Evolutionary conservation across 129 eudicot genomes (phyloP).

Genomic region (Flaveria sonorensis): DNA sequence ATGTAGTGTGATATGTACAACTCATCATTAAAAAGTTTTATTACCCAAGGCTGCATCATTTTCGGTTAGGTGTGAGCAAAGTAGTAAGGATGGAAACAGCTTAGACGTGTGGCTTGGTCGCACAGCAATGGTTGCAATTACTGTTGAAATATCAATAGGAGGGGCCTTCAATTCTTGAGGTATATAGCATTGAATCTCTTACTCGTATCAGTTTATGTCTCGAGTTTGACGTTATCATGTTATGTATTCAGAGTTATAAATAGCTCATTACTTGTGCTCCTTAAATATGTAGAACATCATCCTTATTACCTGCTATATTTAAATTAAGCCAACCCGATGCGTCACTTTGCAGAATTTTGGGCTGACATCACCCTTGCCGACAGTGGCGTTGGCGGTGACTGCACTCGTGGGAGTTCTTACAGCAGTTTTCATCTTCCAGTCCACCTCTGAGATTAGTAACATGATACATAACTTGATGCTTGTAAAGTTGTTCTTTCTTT

Average conservation of each 20-base stretch:
- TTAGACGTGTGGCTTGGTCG: conserved; percentile 94
- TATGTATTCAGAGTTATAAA: not conserved
- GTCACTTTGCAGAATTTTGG: conserved; percentile 74
- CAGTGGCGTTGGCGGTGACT: conserved; percentile 90
- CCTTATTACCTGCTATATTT: no score
- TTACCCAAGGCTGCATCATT: no score
- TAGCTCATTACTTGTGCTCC: no score
- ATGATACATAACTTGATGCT: conserved; percentile 17
- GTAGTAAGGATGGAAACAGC: conserved; percentile 52
- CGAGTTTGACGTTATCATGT: conserved; percentile 17
- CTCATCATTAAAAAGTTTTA: conserved; percentile 39
- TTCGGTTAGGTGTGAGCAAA: no score
- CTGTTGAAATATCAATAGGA: conserved; percentile 79
- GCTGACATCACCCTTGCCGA: conserved; percentile 79
- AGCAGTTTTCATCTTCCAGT: conserved; percentile 84
- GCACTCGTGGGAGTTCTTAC: conserved; percentile 74
- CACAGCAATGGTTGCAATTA: conserved; percentile 71
- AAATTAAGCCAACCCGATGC: not conserved
- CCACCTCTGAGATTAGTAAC: conserved; percentile 59
- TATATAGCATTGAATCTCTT: conserved; percentile 33
- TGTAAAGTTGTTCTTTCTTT: conserved; percentile 6
- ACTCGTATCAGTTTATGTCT: not conserved
- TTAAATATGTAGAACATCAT: no score
- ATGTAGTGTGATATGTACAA: conserved; percentile 30
- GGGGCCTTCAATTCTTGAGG: conserved; percentile 97